Conservation (phyloP, 2,329 filamentous ascomycete genomes). For the Pseudogymnoascus sp. region DNA sequence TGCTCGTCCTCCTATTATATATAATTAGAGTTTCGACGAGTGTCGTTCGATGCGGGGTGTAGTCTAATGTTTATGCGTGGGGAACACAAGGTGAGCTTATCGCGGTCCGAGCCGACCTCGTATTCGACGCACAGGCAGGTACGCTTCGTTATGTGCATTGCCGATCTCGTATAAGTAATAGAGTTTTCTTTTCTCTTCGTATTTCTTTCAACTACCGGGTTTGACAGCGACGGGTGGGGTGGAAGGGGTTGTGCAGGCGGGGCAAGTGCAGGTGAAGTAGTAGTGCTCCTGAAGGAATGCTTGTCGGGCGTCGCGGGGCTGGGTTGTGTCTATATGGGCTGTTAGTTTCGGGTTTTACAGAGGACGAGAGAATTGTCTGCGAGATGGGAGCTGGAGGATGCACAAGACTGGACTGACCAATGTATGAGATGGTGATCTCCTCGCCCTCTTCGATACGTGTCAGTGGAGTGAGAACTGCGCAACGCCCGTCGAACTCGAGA, state of each 20-base stretch:
- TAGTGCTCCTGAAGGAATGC: slow-evolving; percentile 27
- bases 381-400: not conserved
- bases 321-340: slow-evolving; percentile 29
- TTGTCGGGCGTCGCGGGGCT: slow-evolving; percentile 25
- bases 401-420: not conserved
- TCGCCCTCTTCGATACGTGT: not conserved
- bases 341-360: not conserved
- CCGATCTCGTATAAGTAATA: not conserved
- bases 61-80: not conserved
- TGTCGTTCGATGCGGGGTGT: not conserved
- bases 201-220: not conserved
- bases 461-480: not conserved
- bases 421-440: slow-evolving; percentile 8
- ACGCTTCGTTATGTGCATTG: not conserved
- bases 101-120: not conserved
- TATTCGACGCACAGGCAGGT: not conserved
- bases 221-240: not conserved
- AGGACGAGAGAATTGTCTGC: not conserved
- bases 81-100: not conserved
- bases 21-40: not conserved
- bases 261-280: slow-evolving; percentile 34
- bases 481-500: slow-evolving; percentile 3
- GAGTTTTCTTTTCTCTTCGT: not conserved
- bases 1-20: not conserved
- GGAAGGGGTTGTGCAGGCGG: slow-evolving; percentile 24